These are phyloP conservation scores for Aegilops tauschii DNA, from an alignment of 176 grass and related monocot species.

Conservation along the genomic window DNA sequence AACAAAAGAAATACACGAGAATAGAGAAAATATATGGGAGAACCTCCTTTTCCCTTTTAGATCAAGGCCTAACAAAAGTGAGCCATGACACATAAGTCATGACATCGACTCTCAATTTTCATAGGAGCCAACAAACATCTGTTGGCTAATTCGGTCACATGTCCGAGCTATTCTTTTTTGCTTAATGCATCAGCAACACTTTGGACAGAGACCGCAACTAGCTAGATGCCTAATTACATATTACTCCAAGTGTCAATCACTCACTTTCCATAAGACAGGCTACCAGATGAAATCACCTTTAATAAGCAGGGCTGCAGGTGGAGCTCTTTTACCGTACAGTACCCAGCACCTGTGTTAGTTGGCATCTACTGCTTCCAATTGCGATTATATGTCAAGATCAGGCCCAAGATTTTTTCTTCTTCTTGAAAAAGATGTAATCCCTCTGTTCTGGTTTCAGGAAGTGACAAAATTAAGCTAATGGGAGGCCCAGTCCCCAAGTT, in stretches of 20 bases:
- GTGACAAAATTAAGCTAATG: neutral
- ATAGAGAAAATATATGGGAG: neutral
- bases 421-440: neutral
- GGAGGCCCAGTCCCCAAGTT: neutral
- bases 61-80: neutral
- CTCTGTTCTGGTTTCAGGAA: neutral
- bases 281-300: neutral
- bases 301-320: neutral
- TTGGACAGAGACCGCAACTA: conserved; percentile 7
- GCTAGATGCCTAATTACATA: neutral
- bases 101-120: conserved; percentile 11
- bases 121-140: conserved; percentile 22
- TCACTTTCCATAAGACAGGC: neutral
- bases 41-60: neutral
- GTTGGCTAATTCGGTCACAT: conserved; percentile 20
- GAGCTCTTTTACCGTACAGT: neutral
- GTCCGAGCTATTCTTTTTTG: neutral
- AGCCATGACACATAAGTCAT: neutral
- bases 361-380: neutral
- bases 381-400: neutral
- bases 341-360: neutral
- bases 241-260: neutral
- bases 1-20: neutral
- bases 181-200: conserved; percentile 15
- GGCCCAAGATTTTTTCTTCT: neutral